Evolutionary conservation across 306 rosid genomes (phyloP).

Genomic region (Ormosia emarginata): DNA sequence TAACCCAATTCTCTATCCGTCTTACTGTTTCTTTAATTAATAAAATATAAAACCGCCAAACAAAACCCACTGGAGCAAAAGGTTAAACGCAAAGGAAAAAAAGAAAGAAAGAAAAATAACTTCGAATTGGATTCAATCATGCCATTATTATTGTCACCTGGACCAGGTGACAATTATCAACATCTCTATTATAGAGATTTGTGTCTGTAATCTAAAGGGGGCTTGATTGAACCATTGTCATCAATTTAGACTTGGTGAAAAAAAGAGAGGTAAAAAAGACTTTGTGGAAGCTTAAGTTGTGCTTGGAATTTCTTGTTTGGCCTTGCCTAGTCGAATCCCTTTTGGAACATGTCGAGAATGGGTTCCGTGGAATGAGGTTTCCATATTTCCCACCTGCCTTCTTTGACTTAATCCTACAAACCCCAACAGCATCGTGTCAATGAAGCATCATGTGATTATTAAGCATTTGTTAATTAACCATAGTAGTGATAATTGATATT

Average conservation of each 20-base stretch:
- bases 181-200: constrained; percentile 4
- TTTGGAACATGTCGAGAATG: constrained; percentile 21
- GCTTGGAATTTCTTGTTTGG: constrained; percentile 28
- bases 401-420: constrained; percentile 26
- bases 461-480: constrained; percentile 22
- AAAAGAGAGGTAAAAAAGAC: not conserved
- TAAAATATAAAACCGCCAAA: not conserved
- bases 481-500: constrained; percentile 8
- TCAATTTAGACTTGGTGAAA: not conserved
- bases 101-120: not conserved
- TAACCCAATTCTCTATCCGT: not conserved
- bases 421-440: constrained; percentile 21
- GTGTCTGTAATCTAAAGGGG: not conserved
- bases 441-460: constrained; percentile 29
- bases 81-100: not conserved
- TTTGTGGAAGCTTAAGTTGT: not conserved
- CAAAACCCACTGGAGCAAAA: not conserved
- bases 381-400: constrained; percentile 8
- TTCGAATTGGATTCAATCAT: not conserved
- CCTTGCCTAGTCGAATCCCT: constrained; percentile 17
- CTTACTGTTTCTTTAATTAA: not conserved
- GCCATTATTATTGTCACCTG: not conserved
- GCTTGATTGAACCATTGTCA: not conserved
- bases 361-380: not conserved
- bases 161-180: not conserved